Percentiles rank a stretch among this genome's conserved stretches.
These are phyloP conservation scores for Dendrobium huoshanense DNA, from an alignment of 106 monocot genomes.

Conservation along the genomic window DNA sequence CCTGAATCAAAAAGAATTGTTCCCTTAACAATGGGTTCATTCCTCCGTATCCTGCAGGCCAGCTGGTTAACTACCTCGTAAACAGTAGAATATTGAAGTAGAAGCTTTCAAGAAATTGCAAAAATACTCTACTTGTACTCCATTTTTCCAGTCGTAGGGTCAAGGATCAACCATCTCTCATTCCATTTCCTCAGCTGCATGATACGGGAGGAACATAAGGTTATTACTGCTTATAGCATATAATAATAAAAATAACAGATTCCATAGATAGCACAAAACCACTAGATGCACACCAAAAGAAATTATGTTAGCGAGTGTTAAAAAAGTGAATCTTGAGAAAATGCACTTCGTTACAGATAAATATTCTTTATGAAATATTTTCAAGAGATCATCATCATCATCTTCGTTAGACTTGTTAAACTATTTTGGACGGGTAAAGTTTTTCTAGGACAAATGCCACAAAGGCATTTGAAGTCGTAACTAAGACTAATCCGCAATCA, in stretches of 20 bases:
- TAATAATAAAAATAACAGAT: neutral
- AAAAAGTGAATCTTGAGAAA: neutral
- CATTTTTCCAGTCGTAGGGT: slow-evolving; percentile 97
- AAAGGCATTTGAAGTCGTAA: neutral
- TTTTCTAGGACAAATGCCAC: neutral
- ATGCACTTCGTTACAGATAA: neutral
- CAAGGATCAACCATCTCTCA: slow-evolving; percentile 88
- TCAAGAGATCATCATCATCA: neutral
- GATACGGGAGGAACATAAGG: neutral
- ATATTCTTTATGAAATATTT: neutral
- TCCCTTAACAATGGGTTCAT: slow-evolving; percentile 65
- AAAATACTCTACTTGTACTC: slow-evolving; percentile 80
- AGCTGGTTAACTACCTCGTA: neutral
- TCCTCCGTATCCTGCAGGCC: slow-evolving; percentile 56
- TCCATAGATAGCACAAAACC: neutral
- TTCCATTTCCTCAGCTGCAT: slow-evolving; percentile 95
- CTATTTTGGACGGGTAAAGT: neutral
- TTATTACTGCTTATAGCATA: neutral
- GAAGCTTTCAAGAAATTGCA: neutral
- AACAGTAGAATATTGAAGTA: neutral
- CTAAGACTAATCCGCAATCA: neutral
- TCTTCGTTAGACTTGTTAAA: neutral
- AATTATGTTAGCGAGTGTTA: neutral
- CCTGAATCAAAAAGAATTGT: slow-evolving; percentile 75
- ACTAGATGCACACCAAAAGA: neutral